Evolutionary conservation across 345 rosid species (phyloP).

Genomic region (Eucalyptus marginata): DNA sequence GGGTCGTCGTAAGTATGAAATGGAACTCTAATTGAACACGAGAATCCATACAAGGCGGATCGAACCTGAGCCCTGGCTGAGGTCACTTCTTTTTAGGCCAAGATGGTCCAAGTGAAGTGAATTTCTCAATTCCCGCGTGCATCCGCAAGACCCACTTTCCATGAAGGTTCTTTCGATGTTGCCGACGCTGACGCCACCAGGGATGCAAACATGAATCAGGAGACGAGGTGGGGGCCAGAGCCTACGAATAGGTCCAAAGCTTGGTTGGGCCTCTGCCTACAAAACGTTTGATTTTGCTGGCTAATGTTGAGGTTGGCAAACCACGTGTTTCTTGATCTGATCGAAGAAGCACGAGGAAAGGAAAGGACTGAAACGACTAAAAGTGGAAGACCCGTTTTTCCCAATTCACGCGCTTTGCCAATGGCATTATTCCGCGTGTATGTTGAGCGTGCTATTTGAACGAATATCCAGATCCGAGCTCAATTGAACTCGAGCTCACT

Average conservation of each 20-base stretch:
- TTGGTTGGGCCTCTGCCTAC: neutral
- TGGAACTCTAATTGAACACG: neutral
- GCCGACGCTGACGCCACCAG: neutral
- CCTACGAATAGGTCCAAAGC: neutral
- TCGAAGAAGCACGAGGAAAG: neutral
- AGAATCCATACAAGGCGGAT: neutral
- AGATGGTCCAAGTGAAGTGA: neutral
- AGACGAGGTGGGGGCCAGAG: neutral
- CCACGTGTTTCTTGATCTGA: neutral
- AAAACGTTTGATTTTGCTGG: neutral
- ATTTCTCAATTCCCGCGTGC: neutral
- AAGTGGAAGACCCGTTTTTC: neutral
- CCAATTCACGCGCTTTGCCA: rapidly evolving
- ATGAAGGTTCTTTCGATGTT: neutral
- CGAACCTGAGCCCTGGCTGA: neutral
- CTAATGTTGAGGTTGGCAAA: neutral
- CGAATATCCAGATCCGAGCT: neutral
- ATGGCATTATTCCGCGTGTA: neutral
- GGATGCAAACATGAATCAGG: neutral
- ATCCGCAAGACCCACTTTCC: neutral
- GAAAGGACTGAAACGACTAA: no score
- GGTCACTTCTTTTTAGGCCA: neutral
- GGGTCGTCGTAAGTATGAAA: rapidly evolving
- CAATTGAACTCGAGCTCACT: neutral
- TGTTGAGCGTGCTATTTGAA: neutral